Base-by-base conservation (phyloP, 768 basidiomycete genomes). In the Boletus coccyginus region DNA sequence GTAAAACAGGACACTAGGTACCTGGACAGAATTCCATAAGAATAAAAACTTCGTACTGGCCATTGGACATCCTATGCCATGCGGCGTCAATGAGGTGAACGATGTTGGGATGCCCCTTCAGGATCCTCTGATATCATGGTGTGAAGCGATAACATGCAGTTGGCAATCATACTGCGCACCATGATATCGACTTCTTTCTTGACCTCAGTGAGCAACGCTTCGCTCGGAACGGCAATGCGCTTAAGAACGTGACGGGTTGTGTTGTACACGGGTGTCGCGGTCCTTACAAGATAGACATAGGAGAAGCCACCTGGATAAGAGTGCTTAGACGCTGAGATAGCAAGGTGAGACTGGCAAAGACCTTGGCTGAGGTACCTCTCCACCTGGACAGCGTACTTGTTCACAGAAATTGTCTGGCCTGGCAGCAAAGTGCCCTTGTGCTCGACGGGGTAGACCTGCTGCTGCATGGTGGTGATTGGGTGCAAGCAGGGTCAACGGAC, bases 141-240 rank as follows among this genome's bases (percentile, higher is more conserved):
- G 62, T 74, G 64, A 73, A 70, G 55, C 60, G 56, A 67, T 44
- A 48, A 57, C 38, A 52, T 46, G 60, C 17, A 52, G 45, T 29
- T 57, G 41, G 7, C 40, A 55, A 49, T 40, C 59, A 50, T 52
- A 57, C 42, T 60, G 61, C 81, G 65, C 66, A 98, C 97, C 97
- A 99, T 99, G 61, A 98, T 92, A 66, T 98, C 94, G 44, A 99
- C 97, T 73, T 99, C 97, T 74, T 90, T 94, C 79, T 92, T 90
- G 42, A 98, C 96, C 65, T 97, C 95, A 13, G 86, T 82, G 53
- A 98, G 83, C 81, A 95, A 92, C 36, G 81, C 76, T 69, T 98
- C 92, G 69, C 88, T 92, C 27, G 91, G 81, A 44, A 98, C 94
- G 21, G 92, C 94, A 58, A 99, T 94, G 46, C 95, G 85, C 74